These are phyloP conservation scores for Salicornia ramosissima DNA, from an alignment of 148 eudicot genomes.

Conservation along the genomic window DNA sequence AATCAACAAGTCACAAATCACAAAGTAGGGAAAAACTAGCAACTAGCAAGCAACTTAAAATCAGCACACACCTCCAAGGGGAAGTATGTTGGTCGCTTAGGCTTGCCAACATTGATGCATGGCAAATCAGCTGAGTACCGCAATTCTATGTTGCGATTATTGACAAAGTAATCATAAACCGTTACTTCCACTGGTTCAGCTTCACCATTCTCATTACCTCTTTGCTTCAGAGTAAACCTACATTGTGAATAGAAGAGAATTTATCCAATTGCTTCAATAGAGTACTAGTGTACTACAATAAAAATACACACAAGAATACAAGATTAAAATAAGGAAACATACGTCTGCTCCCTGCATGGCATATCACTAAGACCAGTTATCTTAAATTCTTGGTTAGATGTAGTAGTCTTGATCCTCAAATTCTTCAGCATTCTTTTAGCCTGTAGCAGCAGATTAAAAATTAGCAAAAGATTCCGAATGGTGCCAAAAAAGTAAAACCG, in stretches of 20 bases:
- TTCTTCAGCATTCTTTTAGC: constrained; percentile 83
- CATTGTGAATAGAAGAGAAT: background rate
- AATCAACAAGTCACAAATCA: background rate
- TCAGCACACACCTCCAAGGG: constrained; percentile 63
- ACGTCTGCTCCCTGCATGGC: constrained; percentile 69
- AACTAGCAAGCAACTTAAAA: background rate
- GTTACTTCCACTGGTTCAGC: constrained; percentile 52
- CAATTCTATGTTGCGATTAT: constrained; percentile 56
- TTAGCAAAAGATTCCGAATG: background rate
- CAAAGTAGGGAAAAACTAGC: background rate
- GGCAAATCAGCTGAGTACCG: constrained; percentile 81
- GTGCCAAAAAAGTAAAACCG: background rate
- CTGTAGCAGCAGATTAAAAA: constrained; percentile 28
- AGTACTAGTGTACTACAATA: background rate
- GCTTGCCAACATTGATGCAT: constrained; percentile 91
- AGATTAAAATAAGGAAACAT: constrained; percentile 15
- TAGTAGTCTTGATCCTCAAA: constrained; percentile 68
- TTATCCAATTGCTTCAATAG: background rate
- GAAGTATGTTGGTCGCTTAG: constrained; percentile 73
- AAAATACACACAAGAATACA: background rate
- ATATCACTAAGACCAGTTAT: constrained; percentile 73
- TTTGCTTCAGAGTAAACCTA: constrained; percentile 74
- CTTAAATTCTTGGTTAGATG: constrained; percentile 72
- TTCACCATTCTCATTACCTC: constrained; percentile 53
- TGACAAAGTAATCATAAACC: constrained; percentile 80